phyloP scores from a whole-genome alignment of 176 grass and related monocot species.

The Thalia dealbata region DNA sequence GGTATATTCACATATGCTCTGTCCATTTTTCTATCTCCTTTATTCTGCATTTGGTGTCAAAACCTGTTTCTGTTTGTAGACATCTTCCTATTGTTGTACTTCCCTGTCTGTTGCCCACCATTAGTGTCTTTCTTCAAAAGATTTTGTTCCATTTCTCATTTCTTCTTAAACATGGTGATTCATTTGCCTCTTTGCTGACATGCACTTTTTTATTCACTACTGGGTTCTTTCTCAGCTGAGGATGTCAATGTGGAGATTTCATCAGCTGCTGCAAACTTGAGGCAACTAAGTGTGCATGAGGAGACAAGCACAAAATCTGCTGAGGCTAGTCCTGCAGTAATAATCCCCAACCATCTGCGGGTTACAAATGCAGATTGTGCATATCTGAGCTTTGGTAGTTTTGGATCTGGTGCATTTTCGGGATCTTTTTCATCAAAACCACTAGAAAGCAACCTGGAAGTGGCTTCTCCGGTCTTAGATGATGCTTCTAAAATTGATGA shows the following conservation, averaged over 20 bases:
- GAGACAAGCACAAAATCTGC: constrained; percentile 34
- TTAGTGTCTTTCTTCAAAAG: background rate
- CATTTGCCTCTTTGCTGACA: no score
- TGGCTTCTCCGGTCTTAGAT: constrained; percentile 23
- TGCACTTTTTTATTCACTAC: constrained; percentile 1
- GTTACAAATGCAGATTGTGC: constrained; percentile 71
- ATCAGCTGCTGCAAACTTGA: constrained; percentile 44
- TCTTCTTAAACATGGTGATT: background rate
- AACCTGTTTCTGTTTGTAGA: no score
- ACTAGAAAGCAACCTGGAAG: constrained; percentile 35
- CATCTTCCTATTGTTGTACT: no score
- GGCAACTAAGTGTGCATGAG: constrained; percentile 56
- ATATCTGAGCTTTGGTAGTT: constrained; percentile 91
- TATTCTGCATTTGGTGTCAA: no score
- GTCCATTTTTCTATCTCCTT: no score
- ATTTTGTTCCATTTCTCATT: background rate
- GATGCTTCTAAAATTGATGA: constrained; percentile 47
- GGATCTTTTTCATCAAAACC: constrained; percentile 56
- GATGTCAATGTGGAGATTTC: constrained; percentile 41
- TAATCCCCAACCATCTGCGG: constrained; percentile 94
- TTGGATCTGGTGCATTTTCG: constrained; percentile 91
- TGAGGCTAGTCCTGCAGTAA: constrained; percentile 85
- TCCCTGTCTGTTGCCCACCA: no score
- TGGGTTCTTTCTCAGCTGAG: constrained; percentile 35
- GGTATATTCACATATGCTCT: no score